Base-by-base conservation (phyloP, 208 protist genomes). In the Crithidia brevicula region DNA sequence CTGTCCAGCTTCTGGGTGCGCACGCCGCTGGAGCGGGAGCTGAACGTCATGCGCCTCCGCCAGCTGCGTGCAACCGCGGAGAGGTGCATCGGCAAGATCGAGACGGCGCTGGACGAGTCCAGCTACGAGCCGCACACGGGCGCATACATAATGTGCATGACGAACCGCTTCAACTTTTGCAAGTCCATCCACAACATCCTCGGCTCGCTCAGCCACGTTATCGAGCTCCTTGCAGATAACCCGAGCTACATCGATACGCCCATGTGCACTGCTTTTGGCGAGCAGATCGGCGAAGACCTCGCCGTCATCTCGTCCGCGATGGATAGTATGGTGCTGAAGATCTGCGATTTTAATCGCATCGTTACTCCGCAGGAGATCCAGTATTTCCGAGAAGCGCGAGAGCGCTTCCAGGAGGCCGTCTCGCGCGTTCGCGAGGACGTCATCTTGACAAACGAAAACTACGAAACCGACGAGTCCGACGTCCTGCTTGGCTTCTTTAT, bases 241-340 rank as follows among this genome's bases (percentile, higher is more conserved):
- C 88, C 88, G 28, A 57, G 72, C 45, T 69, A 82, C 25, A 77
- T 93, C 53, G 89, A 94, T 40, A 96, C 91, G 34, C 86, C 85
- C 31, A 84, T 94, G 72, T 94, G 88, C 67, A 77, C 75, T 49
- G 59, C 73, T 5, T 94, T 94, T 77, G 88, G 88, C 15, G 68
- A 57, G 22, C 74, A 74, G 42, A 94, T 96, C 51, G 74, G 69
- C 49, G 88, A 96, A 30, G 77, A 93, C 63, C 80, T 96, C 16
- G 77, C 82, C 11, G 60, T 93, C 34, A 88, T 96, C 65, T 66
- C 87, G 11, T 93, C 88, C 30, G 88, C 91, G 11, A 96, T 96
- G 79, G 91, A 96, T 72, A 92, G 65, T 66, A 94, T 92, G 77
- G 91, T 96, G 59, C 72, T 96, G 28, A 96, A 96, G 76, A 96